Evolutionary conservation across 1,139 yeast species (phyloP).

Genomic region (Lodderomyces oxycetoniae): DNA sequence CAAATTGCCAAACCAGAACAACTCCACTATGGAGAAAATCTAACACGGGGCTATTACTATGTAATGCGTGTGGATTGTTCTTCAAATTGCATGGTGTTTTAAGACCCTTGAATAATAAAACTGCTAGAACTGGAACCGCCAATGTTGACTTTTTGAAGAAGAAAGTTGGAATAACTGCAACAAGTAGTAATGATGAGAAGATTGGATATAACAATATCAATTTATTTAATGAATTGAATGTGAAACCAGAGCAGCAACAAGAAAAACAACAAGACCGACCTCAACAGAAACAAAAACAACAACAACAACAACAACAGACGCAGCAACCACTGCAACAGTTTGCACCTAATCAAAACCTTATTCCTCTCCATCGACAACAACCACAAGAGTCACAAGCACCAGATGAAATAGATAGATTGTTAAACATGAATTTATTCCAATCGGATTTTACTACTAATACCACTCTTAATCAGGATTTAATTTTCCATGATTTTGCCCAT

Average conservation of each 20-base stretch:
- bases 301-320: conserved; percentile 3
- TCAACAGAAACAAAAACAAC: not conserved
- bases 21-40: conserved; percentile 47
- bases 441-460: conserved; percentile 25
- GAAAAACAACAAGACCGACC: conserved; percentile 4
- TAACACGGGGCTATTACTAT: conserved; percentile 40
- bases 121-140: not conserved
- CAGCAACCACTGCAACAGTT: conserved; percentile 1
- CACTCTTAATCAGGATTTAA: conserved; percentile 8
- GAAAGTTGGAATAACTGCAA: not conserved
- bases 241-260: not conserved
- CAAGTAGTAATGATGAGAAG: conserved; percentile 3
- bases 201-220: conserved; percentile 5
- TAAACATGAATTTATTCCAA: conserved; percentile 39
- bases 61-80: conserved; percentile 48
- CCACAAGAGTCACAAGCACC: conserved; percentile 17
- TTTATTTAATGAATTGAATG: conserved; percentile 2
- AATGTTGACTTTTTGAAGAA: conserved; percentile 1
- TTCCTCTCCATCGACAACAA: too few species aligned
- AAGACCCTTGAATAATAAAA: conserved; percentile 31
- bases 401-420: conserved; percentile 41
- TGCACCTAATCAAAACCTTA: conserved; percentile 6
- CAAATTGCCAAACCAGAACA: conserved; percentile 44
- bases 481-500: not conserved
- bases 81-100: conserved; percentile 44